Evolutionary conservation across 768 basidiomycete species (phyloP).

Genomic region (Suillus brevipes): DNA sequence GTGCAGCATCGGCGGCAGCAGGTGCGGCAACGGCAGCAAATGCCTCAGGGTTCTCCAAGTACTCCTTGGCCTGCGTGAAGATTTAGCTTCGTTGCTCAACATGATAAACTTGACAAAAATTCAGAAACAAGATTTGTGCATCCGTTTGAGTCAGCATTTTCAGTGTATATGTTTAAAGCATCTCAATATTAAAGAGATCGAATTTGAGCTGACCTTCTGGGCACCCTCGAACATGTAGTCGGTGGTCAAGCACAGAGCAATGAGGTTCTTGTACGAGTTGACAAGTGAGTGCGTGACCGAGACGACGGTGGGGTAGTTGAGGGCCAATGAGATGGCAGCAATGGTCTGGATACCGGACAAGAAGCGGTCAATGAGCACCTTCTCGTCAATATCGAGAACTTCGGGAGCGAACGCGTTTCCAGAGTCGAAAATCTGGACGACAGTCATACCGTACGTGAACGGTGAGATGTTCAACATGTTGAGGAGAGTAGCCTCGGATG

Average conservation of each 20-base stretch:
- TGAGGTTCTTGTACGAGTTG: constrained; percentile 98
- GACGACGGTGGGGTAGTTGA: constrained; percentile 94
- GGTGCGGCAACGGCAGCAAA: constrained; percentile 81
- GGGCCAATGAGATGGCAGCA: constrained; percentile 92
- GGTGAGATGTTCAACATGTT: constrained; percentile 99
- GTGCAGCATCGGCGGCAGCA: constrained; percentile 48
- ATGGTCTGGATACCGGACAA: constrained; percentile 91
- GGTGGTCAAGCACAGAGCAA: constrained; percentile 85
- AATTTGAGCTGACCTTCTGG: constrained; percentile 69
- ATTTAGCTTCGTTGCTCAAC: constrained; percentile 11
- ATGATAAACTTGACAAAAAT: constrained; percentile 7
- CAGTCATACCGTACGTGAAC: constrained; percentile 99
- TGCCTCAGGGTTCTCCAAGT: constrained; percentile 97
- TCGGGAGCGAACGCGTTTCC: constrained; percentile 89
- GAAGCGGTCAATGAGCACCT: constrained; percentile 90
- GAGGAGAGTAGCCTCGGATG: constrained; percentile 95
- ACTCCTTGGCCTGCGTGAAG: constrained; percentile 78
- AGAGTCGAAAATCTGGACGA: constrained; percentile 93
- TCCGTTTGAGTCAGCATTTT: constrained; percentile 75
- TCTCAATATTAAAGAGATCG: constrained; percentile 15
- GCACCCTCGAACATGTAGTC: constrained; percentile 94
- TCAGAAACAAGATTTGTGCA: constrained; percentile 36
- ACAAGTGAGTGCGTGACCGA: constrained; percentile 94
- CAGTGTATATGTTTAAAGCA: constrained; percentile 60
- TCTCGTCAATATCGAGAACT: constrained; percentile 92